Conservation (phyloP, 2,329 filamentous ascomycete genomes). For the Immersiporthe knoxdaviesiana region DNA sequence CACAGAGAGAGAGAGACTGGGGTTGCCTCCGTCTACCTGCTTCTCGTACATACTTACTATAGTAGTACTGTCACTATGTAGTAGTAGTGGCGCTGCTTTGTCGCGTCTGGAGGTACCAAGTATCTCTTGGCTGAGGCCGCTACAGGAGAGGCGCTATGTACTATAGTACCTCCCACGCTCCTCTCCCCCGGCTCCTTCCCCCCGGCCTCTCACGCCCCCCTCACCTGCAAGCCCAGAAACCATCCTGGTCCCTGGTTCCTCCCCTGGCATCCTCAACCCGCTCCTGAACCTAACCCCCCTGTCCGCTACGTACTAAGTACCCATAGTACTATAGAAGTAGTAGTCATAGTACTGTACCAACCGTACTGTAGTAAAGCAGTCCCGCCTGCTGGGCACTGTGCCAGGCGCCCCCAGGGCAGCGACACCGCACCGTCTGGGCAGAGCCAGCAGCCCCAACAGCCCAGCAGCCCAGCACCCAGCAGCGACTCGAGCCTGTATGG, state of each 20-base stretch:
- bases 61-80: not conserved
- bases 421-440: conserved; percentile 4
- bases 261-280: conserved; percentile 18
- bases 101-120: not conserved
- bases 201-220: not conserved
- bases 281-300: conserved; percentile 13
- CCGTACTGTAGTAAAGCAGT: not conserved
- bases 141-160: not conserved
- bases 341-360: no score
- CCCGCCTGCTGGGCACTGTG: conserved; percentile 2
- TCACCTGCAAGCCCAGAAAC: conserved; percentile 13
- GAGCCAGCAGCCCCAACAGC: no score
- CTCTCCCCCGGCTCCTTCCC: no score
- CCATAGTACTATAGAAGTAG: conserved; percentile 1
- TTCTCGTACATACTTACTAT: conserved; percentile 16
- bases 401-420: not conserved
- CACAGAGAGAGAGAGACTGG: conserved; percentile 1
- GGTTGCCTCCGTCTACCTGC: conserved; percentile 17
- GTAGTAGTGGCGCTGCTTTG: not conserved
- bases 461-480: no score
- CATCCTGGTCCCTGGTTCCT: conserved; percentile 29
- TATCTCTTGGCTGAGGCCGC: not conserved
- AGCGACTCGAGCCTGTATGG: conserved; percentile 5
- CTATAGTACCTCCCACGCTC: no score
- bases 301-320: conserved; percentile 13